Evolutionary conservation across 2,329 filamentous ascomycete species (phyloP), one percentile per base, ranked within the genome.

Genomic region (Leptographium wingfieldii): DNA sequence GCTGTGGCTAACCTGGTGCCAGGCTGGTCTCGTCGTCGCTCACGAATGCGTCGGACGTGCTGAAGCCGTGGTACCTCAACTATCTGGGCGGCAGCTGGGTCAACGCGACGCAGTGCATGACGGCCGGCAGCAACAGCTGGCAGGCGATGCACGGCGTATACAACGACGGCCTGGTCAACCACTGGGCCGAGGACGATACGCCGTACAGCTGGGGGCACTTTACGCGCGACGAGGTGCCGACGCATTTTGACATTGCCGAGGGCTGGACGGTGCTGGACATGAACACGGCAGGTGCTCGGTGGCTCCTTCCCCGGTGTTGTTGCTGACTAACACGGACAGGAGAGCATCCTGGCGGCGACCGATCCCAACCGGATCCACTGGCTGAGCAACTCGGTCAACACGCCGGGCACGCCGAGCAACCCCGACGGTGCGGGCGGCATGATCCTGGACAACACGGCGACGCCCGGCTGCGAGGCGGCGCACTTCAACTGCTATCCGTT

Each of bases 21-120:
- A 46, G 43, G 43, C 49, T 46, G 3, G 55, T 59, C 1, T 57
- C 35, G 55, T 27, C 43, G 40, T 48, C 54, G 49, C 46, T 35
- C 40, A 27, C 9, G 58, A 57, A 51, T 40, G 38, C 48, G 9
- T 38, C 55, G 22, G 53, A 40, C 12, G 35, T 43, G 12, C 69
- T 82, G 14, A 71, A 78, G 14, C 79, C 80, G 0, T 82, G 76
- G 76, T 77, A 82, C 63, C 68, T 83, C 25, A 81, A 80, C 64
- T 80, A 81, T 63, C 71, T 76, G 6, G 79, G 78, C 2, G 77
- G 76, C n/a, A 69, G 73, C 48, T 80, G 73, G 70, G 63, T 68
- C 6, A 70, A 80, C 40, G 76, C 79, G 0, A 81, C 79, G 5
- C 80, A 82, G 65, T 82, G 80, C 66, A 79, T 80, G 72, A 62